Percentiles rank a stretch among this genome's conserved stretches.
Evolutionary conservation across 2,329 filamentous ascomycete genomes (phyloP).

Genomic region (Alternaria panax): DNA sequence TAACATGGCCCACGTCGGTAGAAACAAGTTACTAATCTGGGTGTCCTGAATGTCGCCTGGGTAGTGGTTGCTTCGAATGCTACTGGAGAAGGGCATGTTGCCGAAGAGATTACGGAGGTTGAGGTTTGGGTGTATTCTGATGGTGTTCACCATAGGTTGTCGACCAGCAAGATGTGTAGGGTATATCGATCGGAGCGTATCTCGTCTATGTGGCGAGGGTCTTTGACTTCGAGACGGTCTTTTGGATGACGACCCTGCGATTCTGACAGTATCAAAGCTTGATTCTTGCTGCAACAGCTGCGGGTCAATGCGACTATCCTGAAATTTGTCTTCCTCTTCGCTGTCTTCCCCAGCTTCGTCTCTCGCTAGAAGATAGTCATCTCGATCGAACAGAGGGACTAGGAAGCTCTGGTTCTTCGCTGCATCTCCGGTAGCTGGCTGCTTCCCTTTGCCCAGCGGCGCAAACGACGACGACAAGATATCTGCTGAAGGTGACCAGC

Average conservation of each 20-base stretch:
- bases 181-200: slow-evolving; percentile 21
- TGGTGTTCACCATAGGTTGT: slow-evolving; percentile 29
- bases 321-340: slow-evolving; percentile 7
- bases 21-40: slow-evolving; percentile 23
- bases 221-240: slow-evolving; percentile 13
- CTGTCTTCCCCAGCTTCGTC: slow-evolving; percentile 23
- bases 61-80: slow-evolving; percentile 18
- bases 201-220: slow-evolving; percentile 12
- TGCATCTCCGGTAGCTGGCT: background rate
- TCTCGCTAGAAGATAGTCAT: slow-evolving; percentile 26
- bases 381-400: slow-evolving; percentile 27
- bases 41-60: slow-evolving; percentile 17
- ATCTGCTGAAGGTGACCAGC: slow-evolving; percentile 9
- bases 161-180: slow-evolving; percentile 27
- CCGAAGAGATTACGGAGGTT: slow-evolving; percentile 27
- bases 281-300: slow-evolving; percentile 13
- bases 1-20: slow-evolving; percentile 39
- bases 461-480: slow-evolving; percentile 10
- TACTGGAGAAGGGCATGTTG: slow-evolving; percentile 26
- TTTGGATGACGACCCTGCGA: slow-evolving; percentile 15
- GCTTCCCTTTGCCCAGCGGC: slow-evolving; percentile 17
- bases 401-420: slow-evolving; percentile 17
- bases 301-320: slow-evolving; percentile 22
- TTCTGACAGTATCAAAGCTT: slow-evolving; percentile 1
- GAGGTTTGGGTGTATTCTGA: slow-evolving; percentile 35